A percentile compares a stretch with the other conserved stretches of the same genome.
These are phyloP conservation scores for Mucor plumbeus DNA, from an alignment of 371 early-diverging fungal species.

Conservation along the genomic window DNA sequence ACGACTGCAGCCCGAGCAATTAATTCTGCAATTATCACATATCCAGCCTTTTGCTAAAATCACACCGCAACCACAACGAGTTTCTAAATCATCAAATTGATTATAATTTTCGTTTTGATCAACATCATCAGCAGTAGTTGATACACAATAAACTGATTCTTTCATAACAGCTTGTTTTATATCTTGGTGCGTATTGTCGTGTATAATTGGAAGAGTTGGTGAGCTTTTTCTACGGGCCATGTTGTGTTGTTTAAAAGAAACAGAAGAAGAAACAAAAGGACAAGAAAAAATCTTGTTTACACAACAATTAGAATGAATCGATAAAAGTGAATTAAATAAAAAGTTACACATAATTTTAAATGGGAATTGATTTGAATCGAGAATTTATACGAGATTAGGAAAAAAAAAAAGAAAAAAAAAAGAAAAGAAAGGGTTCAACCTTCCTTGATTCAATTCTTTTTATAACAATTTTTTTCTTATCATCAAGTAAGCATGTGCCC, in stretches of 20 bases:
- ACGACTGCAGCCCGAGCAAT: slow-evolving; percentile 11
- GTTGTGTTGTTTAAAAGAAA: background rate
- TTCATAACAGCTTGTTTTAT: background rate
- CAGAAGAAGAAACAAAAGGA: background rate
- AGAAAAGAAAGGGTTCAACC: background rate
- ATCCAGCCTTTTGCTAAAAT: slow-evolving; percentile 8
- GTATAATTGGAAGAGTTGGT: background rate
- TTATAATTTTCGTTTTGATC: slow-evolving; percentile 10
- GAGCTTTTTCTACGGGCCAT: slow-evolving; percentile 1
- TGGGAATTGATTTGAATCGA: background rate
- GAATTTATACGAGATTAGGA: too few relatives aligned
- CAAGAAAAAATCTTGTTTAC: background rate
- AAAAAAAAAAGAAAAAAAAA: background rate
- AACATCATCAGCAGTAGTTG: background rate
- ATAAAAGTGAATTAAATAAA: background rate
- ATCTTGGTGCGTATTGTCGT: background rate
- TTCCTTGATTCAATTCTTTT: background rate
- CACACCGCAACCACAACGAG: slow-evolving; percentile 14
- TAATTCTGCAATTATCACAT: slow-evolving; percentile 7
- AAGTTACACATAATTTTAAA: slow-evolving; percentile 4
- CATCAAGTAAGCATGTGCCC: background rate
- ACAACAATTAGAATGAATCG: background rate
- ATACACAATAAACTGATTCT: background rate
- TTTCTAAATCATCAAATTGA: slow-evolving; percentile 7
- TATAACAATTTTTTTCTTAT: background rate